These are phyloP conservation scores for Scenedesmus sp. DNA, from an alignment of 163 green algal genomes.

Conservation along the genomic window DNA sequence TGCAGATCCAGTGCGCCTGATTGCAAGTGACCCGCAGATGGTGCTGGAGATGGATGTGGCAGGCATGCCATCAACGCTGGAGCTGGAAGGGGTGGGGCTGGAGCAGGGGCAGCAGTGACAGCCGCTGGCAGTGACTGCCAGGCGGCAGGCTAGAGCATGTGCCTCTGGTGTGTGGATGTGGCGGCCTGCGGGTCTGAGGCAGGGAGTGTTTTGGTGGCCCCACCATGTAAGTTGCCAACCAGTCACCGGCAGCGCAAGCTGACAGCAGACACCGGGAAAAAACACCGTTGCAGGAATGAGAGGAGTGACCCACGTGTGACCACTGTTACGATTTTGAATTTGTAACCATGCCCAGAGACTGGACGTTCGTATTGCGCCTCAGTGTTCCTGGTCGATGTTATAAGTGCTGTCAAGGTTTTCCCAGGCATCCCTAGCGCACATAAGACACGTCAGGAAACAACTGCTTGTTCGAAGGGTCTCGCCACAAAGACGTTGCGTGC, in stretches of 20 bases:
- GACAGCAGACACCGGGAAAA: too few species aligned
- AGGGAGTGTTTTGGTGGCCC: too few species aligned
- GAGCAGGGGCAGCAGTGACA: slow-evolving; percentile 15
- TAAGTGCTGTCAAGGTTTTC: neutral
- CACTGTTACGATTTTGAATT: neutral
- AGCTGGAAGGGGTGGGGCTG: slow-evolving; percentile 37
- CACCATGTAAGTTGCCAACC: too few species aligned
- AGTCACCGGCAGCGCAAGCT: too few species aligned
- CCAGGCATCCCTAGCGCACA: neutral
- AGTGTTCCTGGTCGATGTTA: neutral
- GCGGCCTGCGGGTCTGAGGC: too few species aligned
- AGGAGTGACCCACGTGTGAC: neutral
- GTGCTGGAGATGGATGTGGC: slow-evolving; percentile 44
- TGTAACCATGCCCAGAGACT: neutral
- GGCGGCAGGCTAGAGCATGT: neutral
- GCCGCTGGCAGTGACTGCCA: too few species aligned
- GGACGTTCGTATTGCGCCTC: neutral
- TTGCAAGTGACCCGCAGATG: slow-evolving; percentile 38
- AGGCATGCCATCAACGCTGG: slow-evolving; percentile 38
- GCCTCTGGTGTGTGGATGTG: neutral
- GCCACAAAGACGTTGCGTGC: neutral
- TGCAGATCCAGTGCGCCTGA: slow-evolving; percentile 38
- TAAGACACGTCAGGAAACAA: neutral
- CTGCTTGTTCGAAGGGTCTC: neutral
- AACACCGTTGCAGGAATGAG: neutral